Base-by-base conservation (phyloP, 768 basidiomycete genomes). In the Hygrocybe punicea region DNA sequence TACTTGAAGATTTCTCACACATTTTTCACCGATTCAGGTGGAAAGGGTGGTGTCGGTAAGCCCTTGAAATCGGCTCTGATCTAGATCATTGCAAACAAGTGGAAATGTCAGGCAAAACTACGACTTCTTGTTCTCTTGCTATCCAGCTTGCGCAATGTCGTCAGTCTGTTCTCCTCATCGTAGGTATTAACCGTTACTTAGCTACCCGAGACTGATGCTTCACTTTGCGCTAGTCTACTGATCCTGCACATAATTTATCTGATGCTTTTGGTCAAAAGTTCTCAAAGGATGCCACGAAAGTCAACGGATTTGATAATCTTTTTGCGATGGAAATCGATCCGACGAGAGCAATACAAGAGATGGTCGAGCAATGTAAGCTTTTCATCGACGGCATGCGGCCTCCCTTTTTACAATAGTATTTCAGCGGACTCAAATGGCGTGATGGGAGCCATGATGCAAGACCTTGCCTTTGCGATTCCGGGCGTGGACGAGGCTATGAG, bases 401-500 rank as follows among this genome's bases (percentile, higher is more conserved):
- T 50, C 23, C 23, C 37, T 37, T n/a, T 13, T 25, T 48, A 7
- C 17, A 2, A 19, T 33, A 34, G 25, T 55, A 11, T 39, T 48
- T 45, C 34, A 93, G 90, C 91, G 58, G 91, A 92, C 70, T 84
- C 86, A 63, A 91, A 89, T 66, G 88, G 89, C 10, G 94, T 96
- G 79, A 98, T 98, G 96, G 93, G 93, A 46, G 86, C 89, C 60
- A 98, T 99, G 94, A 97, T 99, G 93, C 97, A 99, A 72, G 97
- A 99, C 75, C 82, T 99, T 44, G 97, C 97, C 0, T 99, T 99
- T 67, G 94, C 97, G 2, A 98, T 99, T 57, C 97, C 97, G 0
- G 97, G 97, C 75, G 96, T 99, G 11, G 97, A 99, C 66, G 97
- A 99, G 74, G 97, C 97, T 3, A 98, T 99, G 97, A 94, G 93